Base-by-base conservation (phyloP, 177 flowering plant species). In the Telopea speciosissima region DNA sequence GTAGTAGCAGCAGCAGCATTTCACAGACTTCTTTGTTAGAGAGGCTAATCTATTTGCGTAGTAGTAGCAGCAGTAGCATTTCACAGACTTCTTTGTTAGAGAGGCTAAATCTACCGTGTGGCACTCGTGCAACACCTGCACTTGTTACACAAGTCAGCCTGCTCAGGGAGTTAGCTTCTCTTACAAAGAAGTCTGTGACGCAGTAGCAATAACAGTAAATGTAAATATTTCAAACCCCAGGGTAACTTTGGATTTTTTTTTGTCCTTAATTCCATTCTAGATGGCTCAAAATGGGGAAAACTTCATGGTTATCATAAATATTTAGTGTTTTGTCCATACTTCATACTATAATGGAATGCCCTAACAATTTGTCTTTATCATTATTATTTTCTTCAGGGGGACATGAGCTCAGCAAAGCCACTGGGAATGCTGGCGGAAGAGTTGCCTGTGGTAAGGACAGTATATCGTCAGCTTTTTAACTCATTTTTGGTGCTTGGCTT, bases 341-440 rank as follows among this genome's bases (percentile, higher is more conserved):
- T 3, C 23, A 19, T 21, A 1, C n/a, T 16, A 7, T 54, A 16
- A 54, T 0, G n/a, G 19, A 21, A 54, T 6, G 59, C 59, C n/a
- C 19, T 54, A 44, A 44, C n/a, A 21, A 16, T 3, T 28, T 28
- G 31, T 28, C 31, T 28, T 28, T 28, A 14, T 52, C 19, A 3
- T 5, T 58, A 59, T 28, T 13, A 31, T 59, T 23, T 33, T 69
- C 54, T 72, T 70, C 77, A 86, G 93, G 93, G 42, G 93, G 93
- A 19, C 93, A 89, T 79, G 90, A 89, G 70, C 91, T 89, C 74
- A 89, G 90, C 88, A 86, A 86, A 78, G 73, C 73, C 78, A 95
- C 99, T 65, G 99, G 99, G 70, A 95, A 95, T 85, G 97, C 97
- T 68, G 97, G 97, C 69, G 99, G 94, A 70, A 82, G 99, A 73